Conservation (phyloP, 73 alveolate genomes). For the Paramecium caudatum region DNA sequence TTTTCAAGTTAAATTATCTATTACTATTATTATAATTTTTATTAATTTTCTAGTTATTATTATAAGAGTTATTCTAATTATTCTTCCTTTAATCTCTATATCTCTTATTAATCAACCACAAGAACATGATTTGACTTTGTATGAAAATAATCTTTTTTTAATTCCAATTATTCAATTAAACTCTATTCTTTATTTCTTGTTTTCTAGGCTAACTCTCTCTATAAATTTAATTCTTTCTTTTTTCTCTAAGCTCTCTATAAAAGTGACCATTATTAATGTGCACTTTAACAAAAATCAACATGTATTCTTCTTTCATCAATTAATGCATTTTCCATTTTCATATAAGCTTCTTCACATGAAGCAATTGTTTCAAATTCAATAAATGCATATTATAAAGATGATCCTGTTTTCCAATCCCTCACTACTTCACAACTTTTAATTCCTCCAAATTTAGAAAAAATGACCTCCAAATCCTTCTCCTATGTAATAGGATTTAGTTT, state of each 20-base stretch:
- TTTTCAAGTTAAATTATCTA: too few species aligned
- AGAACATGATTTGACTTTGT: neutral
- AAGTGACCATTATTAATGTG: constrained; percentile 85
- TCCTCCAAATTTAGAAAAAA: constrained; percentile 96
- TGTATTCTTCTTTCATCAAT: constrained; percentile 96
- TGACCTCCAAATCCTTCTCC: constrained; percentile 92
- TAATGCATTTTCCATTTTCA: constrained; percentile 93
- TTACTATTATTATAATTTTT: neutral
- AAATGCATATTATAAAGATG: constrained; percentile 98
- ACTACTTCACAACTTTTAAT: constrained; percentile 97
- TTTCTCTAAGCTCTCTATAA: constrained; percentile 76
- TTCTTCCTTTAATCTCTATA: neutral
- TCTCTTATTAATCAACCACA: constrained; percentile 24
- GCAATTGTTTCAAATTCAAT: constrained; percentile 97
- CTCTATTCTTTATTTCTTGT: constrained; percentile 46
- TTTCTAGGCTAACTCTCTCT: constrained; percentile 21
- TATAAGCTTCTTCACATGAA: constrained; percentile 97
- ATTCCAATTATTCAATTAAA: constrained; percentile 58
- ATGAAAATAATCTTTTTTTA: constrained; percentile 65
- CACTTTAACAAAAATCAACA: constrained; percentile 97
- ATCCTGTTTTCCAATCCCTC: constrained; percentile 99
- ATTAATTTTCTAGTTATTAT: neutral
- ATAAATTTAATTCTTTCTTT: constrained; percentile 76
- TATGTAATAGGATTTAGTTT: constrained; percentile 98
- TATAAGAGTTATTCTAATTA: neutral